Evolutionary conservation across 2,329 filamentous ascomycete species (phyloP).

Genomic region (Cordyceps cateniannulata): DNA sequence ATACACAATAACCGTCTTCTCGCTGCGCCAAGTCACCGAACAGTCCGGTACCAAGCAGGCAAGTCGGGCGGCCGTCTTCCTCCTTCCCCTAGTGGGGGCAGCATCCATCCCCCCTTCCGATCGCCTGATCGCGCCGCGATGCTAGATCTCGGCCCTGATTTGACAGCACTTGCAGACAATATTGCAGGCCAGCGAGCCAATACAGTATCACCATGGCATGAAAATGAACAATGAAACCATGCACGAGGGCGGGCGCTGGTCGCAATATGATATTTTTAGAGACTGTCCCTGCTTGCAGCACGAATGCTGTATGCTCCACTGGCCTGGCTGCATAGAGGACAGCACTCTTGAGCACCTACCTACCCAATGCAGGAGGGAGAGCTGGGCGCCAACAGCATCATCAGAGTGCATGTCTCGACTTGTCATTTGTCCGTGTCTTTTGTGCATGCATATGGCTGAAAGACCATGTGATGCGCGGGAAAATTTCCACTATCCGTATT

Average conservation of each 20-base stretch:
- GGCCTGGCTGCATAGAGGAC: not conserved
- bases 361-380: no score
- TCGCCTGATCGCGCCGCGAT: conserved; percentile 8
- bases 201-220: not conserved
- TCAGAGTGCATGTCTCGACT: no score
- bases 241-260: not conserved
- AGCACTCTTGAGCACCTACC: no score
- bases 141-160: conserved; percentile 9
- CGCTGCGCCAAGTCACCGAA: no score
- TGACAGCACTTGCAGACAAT: not conserved
- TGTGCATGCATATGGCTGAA: no score
- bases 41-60: not conserved
- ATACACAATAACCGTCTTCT: no score
- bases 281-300: not conserved
- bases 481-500: not conserved
- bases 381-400: no score
- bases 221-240: not conserved
- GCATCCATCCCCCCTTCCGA: not conserved
- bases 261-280: not conserved
- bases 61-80: not conserved
- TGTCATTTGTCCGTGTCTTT: no score
- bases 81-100: not conserved
- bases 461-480: not conserved
- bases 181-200: not conserved
- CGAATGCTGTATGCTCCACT: not conserved